phyloP scores from a whole-genome alignment of 1,284 basidiomycete species.

The Leccinum cinnamomeum region DNA sequence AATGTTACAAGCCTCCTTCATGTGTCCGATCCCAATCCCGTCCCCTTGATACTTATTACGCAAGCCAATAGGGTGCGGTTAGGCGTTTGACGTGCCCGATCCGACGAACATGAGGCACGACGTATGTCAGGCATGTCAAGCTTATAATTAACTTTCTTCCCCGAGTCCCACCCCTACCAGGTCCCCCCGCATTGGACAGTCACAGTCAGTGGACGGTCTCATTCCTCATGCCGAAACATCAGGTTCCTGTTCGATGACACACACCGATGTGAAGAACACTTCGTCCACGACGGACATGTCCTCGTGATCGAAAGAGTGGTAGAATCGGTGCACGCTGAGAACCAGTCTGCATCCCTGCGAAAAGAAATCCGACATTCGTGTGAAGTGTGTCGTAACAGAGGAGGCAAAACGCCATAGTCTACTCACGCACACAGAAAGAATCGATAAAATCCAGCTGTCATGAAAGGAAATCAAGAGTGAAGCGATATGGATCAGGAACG shows the following conservation, averaged over 20 bases:
- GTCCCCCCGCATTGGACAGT: not conserved
- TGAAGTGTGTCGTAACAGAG: not conserved
- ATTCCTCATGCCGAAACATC: not conserved
- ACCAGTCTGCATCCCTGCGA: constrained; percentile 12
- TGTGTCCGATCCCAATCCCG: not conserved
- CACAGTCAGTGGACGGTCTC: not conserved
- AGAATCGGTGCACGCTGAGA: constrained; percentile 10
- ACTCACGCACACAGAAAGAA: constrained; percentile 12
- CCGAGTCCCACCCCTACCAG: not conserved
- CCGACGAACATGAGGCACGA: not conserved
- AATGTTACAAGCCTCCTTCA: not conserved
- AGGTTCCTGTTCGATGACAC: constrained; percentile 8
- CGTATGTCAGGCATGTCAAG: not conserved
- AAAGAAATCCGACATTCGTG: not conserved
- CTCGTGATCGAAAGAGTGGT: not conserved
- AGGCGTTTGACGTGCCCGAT: not conserved
- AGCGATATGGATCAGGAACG: not conserved
- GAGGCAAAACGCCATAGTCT: not conserved
- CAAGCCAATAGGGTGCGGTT: not conserved
- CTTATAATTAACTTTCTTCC: not conserved
- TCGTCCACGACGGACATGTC: not conserved
- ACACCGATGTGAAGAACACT: constrained; percentile 10
- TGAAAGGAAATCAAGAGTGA: not conserved
- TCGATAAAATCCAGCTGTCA: constrained; percentile 12
- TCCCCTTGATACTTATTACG: not conserved